These are phyloP conservation scores for Termitomyces sp. DNA, from an alignment of 768 basidiomycete genomes.

Conservation along the genomic window DNA sequence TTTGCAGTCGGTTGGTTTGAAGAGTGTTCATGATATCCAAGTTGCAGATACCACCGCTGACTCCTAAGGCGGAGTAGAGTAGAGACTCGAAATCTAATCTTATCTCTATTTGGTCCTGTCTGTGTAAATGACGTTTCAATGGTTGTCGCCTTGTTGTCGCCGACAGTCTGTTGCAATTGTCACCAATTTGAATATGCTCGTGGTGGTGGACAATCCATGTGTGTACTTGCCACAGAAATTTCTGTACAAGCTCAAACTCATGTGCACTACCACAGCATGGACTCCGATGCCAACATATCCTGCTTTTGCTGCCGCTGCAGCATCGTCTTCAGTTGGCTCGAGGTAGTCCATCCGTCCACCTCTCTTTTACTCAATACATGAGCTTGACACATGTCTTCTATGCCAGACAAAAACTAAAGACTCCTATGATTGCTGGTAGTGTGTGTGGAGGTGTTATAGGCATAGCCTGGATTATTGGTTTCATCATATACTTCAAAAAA, in stretches of 20 bases:
- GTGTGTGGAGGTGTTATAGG: slow-evolving; percentile 51
- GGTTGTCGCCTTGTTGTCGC: too few species aligned
- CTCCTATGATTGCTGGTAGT: slow-evolving; percentile 59
- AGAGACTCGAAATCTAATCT: slow-evolving; percentile 4
- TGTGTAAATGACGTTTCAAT: neutral
- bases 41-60: slow-evolving; percentile 40
- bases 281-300: slow-evolving; percentile 1
- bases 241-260: neutral
- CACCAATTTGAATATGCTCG: slow-evolving; percentile 3
- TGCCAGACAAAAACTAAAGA: slow-evolving; percentile 47
- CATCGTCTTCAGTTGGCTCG: slow-evolving; percentile 6
- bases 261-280: neutral
- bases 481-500: slow-evolving; percentile 55
- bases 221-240: neutral
- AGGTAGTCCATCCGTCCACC: slow-evolving; percentile 8
- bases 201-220: neutral
- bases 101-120: slow-evolving; percentile 10
- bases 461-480: slow-evolving; percentile 52
- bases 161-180: too few species aligned
- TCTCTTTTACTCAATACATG: neutral
- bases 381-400: neutral
- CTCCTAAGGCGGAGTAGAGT: slow-evolving; percentile 13
- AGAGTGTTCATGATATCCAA: slow-evolving; percentile 67
- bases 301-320: slow-evolving; percentile 2
- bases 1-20: slow-evolving; percentile 57